A percentile compares a stretch with the other conserved stretches of the same genome.
phyloP scores from a whole-genome alignment of 805 yeast species.

The Diddensiella santjacobensis region DNA sequence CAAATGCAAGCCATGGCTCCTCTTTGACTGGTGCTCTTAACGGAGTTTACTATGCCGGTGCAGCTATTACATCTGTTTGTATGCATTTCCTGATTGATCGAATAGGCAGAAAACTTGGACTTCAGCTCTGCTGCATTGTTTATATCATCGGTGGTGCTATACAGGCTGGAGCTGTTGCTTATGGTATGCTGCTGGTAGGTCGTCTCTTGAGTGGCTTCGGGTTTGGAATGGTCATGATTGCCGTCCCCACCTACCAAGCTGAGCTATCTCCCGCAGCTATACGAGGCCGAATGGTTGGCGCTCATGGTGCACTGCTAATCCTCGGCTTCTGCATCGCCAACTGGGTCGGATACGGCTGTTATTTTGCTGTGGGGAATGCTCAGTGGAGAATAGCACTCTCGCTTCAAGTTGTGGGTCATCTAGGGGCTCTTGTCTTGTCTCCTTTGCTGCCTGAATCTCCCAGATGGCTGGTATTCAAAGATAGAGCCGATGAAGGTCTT shows the following conservation, averaged over 20 bases:
- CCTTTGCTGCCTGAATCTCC: slow-evolving; percentile 10
- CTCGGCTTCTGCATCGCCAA: slow-evolving; percentile 8
- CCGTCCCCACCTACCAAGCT: slow-evolving; percentile 50
- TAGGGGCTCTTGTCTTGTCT: background rate
- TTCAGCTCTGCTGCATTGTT: slow-evolving; percentile 6
- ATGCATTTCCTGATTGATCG: slow-evolving; percentile 4
- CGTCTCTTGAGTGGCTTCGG: slow-evolving; percentile 50
- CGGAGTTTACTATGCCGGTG: slow-evolving; percentile 16
- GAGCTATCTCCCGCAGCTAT: slow-evolving; percentile 38
- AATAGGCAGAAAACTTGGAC: slow-evolving; percentile 7
- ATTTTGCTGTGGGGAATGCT: slow-evolving; percentile 8
- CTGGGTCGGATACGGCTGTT: slow-evolving; percentile 13
- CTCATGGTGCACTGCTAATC: slow-evolving; percentile 10
- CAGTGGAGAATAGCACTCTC: background rate
- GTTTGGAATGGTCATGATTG: slow-evolving; percentile 48
- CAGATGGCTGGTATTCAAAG: slow-evolving; percentile 6
- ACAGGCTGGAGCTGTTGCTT: slow-evolving; percentile 11
- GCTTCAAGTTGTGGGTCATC: background rate
- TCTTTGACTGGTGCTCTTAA: slow-evolving; percentile 14
- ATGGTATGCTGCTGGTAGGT: slow-evolving; percentile 40
- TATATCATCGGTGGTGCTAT: slow-evolving; percentile 10
- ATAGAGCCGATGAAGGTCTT: background rate
- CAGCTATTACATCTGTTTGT: slow-evolving; percentile 8
- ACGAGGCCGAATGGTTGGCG: slow-evolving; percentile 26
- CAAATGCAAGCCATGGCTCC: slow-evolving; percentile 4